These are phyloP conservation scores for Mortierella sp. DNA, from an alignment of 371 early-diverging fungal genomes.

Conservation along the genomic window DNA sequence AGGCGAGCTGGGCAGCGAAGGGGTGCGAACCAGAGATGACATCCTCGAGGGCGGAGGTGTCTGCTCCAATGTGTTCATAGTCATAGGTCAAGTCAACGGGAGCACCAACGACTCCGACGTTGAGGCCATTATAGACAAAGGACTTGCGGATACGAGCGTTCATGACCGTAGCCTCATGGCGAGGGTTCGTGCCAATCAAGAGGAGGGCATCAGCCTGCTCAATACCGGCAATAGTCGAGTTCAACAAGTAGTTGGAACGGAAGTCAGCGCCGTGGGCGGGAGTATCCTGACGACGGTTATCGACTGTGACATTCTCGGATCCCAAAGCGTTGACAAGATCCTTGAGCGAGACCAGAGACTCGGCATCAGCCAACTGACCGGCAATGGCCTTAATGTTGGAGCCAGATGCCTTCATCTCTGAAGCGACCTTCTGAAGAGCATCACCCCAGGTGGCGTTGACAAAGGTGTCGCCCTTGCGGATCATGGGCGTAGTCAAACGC, in stretches of 20 bases:
- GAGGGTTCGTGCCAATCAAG: constrained; percentile 95
- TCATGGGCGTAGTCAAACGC: constrained; percentile 91
- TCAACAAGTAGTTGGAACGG: constrained; percentile 91
- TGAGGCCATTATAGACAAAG: constrained; percentile 83
- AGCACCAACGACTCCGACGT: constrained; percentile 87
- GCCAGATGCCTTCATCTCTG: constrained; percentile 65
- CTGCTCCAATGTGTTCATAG: constrained; percentile 84
- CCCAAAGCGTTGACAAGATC: constrained; percentile 91
- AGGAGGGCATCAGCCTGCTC: constrained; percentile 94
- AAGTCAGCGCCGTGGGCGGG: constrained; percentile 81
- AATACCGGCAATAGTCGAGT: constrained; percentile 86
- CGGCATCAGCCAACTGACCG: constrained; percentile 94
- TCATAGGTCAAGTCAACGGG: constrained; percentile 89
- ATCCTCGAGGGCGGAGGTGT: constrained; percentile 74
- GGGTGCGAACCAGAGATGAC: constrained; percentile 77
- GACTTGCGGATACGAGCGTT: constrained; percentile 96
- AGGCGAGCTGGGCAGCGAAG: constrained; percentile 80
- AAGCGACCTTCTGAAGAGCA: constrained; percentile 82
- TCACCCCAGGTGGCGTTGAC: constrained; percentile 89
- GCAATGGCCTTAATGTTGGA: constrained; percentile 87
- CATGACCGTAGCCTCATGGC: constrained; percentile 95
- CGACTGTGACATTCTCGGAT: constrained; percentile 86
- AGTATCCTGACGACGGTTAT: constrained; percentile 66
- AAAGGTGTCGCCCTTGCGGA: constrained; percentile 87
- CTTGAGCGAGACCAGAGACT: constrained; percentile 86